A percentile compares a stretch with the other conserved stretches of the same genome.
phyloP scores from a whole-genome alignment of 129 eudicot genomes.

The Calendula officinalis region DNA sequence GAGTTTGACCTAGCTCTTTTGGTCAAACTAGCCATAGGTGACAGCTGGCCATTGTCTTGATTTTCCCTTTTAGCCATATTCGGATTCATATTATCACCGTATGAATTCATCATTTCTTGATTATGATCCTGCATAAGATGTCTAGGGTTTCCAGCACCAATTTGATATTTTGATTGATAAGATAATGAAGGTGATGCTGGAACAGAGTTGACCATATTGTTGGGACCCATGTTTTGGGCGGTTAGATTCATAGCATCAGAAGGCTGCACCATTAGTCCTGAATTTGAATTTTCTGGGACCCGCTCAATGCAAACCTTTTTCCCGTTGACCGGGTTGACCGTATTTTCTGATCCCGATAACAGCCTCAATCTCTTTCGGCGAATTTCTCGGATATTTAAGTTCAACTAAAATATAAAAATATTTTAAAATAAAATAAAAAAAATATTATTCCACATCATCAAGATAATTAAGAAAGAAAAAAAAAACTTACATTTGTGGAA shows the following conservation, averaged over 20 bases:
- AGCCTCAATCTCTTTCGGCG: conserved; percentile 67
- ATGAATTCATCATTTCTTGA: conserved; percentile 36
- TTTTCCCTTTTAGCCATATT: not conserved
- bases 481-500: conserved; percentile 46
- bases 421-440: not conserved
- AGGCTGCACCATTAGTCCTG: conserved; percentile 49
- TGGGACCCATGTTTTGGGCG: conserved; percentile 32
- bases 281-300: conserved; percentile 52
- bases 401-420: conserved; percentile 43
- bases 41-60: conserved; percentile 34
- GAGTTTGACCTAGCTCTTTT: conserved; percentile 54
- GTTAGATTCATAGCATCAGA: conserved; percentile 45
- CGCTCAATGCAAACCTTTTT: conserved; percentile 69
- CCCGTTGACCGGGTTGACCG: conserved; percentile 43
- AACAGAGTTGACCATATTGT: conserved; percentile 33
- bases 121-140: conserved; percentile 62
- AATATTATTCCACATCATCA: not conserved
- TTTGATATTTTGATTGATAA: conserved; percentile 66
- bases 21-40: conserved; percentile 44
- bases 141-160: conserved; percentile 57
- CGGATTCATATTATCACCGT: not conserved
- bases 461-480: not conserved
- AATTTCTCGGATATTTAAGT: conserved; percentile 47
- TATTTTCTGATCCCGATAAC: conserved; percentile 44
- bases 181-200: conserved; percentile 46